A percentile compares a stretch with the other conserved stretches of the same genome.
Evolutionary conservation across 768 basidiomycete genomes (phyloP).

Genomic region (Hebeloma cylindrosporum): DNA sequence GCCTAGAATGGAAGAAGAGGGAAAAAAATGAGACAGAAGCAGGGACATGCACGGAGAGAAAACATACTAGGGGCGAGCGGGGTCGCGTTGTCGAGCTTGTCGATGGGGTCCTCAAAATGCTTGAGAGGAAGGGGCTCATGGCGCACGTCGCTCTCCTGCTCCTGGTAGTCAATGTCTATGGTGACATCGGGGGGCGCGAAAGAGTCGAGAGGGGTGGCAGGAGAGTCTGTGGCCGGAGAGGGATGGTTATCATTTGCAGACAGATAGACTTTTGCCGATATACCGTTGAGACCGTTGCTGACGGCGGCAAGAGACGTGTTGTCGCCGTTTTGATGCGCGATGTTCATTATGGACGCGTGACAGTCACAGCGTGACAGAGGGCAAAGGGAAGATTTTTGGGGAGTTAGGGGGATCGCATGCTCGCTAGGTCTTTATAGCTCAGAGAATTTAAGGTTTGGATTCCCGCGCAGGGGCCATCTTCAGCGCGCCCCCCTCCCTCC

Average conservation of each 20-base stretch:
- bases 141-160: slow-evolving; percentile 68
- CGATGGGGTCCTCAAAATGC: slow-evolving; percentile 37
- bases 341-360: slow-evolving; percentile 73
- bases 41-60: slow-evolving; percentile 7
- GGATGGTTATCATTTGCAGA: slow-evolving; percentile 31
- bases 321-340: slow-evolving; percentile 37
- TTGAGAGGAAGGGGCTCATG: slow-evolving; percentile 58
- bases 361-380: slow-evolving; percentile 66
- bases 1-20: slow-evolving; percentile 30
- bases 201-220: slow-evolving; percentile 60
- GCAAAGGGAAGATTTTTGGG: slow-evolving; percentile 70
- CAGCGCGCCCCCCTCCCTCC: slow-evolving; percentile 31
- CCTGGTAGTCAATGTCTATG: slow-evolving; percentile 60
- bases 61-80: slow-evolving; percentile 54
- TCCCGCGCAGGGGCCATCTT: slow-evolving; percentile 73
- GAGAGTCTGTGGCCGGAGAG: slow-evolving; percentile 51
- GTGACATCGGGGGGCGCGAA: slow-evolving; percentile 52
- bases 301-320: slow-evolving; percentile 29
- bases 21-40: slow-evolving; percentile 17
- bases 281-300: slow-evolving; percentile 42
- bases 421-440: slow-evolving; percentile 80
- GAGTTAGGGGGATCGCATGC: slow-evolving; percentile 69
- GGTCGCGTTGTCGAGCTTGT: slow-evolving; percentile 40
- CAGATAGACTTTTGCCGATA: slow-evolving; percentile 31
- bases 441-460: slow-evolving; percentile 82